phyloP scores from a whole-genome alignment of 2,329 filamentous ascomycete species.

The Pyrenophora graminea region DNA sequence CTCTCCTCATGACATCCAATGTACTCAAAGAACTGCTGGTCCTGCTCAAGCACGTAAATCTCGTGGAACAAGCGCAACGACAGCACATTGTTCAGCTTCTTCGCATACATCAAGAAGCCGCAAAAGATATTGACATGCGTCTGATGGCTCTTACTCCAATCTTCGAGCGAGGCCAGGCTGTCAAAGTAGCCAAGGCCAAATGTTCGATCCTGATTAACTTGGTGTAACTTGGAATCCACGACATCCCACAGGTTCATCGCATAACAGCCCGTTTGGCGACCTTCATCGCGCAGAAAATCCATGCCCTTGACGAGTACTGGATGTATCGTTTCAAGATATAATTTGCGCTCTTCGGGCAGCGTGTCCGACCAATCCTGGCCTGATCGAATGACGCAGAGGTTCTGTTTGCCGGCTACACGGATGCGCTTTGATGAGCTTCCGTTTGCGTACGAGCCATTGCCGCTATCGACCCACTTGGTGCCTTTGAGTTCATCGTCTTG shows the following conservation, averaged over 20 bases:
- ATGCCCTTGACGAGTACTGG: slow-evolving; percentile 51
- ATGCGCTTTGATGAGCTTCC: slow-evolving; percentile 22
- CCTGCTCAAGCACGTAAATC: slow-evolving; percentile 46
- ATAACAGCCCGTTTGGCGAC: slow-evolving; percentile 51
- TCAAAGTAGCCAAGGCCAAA: slow-evolving; percentile 52
- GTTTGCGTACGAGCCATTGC: background rate
- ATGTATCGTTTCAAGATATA: slow-evolving; percentile 54
- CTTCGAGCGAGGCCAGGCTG: slow-evolving; percentile 47
- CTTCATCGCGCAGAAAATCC: slow-evolving; percentile 52
- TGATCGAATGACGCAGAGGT: slow-evolving; percentile 52
- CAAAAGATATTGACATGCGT: slow-evolving; percentile 51
- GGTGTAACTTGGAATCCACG: slow-evolving; percentile 31
- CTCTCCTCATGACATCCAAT: slow-evolving; percentile 47
- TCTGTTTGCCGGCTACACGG: slow-evolving; percentile 45
- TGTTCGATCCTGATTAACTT: slow-evolving; percentile 38
- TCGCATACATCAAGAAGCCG: slow-evolving; percentile 48
- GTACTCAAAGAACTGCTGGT: slow-evolving; percentile 52
- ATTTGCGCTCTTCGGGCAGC: slow-evolving; percentile 46
- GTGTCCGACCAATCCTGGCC: slow-evolving; percentile 54
- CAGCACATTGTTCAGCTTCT: slow-evolving; percentile 44
- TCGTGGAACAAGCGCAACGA: slow-evolving; percentile 50
- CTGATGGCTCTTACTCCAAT: slow-evolving; percentile 48
- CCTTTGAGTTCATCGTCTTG: slow-evolving; percentile 47
- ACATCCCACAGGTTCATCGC: slow-evolving; percentile 53
- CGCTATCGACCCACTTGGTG: slow-evolving; percentile 7